Evolutionary conservation across 768 basidiomycete species (phyloP).

Genomic region (Mycena crocata): DNA sequence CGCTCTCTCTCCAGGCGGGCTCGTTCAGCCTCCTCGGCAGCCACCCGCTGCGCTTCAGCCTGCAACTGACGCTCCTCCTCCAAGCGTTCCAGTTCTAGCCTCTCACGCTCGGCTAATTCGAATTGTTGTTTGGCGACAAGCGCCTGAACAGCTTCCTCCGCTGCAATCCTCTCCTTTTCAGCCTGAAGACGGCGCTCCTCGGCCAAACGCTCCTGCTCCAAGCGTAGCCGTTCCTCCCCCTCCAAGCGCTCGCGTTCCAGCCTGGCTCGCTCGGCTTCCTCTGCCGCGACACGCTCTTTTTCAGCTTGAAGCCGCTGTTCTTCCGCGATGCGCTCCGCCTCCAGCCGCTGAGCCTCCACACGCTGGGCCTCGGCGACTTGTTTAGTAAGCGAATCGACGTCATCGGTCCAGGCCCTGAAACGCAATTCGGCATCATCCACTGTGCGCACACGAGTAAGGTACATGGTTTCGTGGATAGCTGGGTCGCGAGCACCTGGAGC

Average conservation of each 20-base stretch:
- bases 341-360: conserved; percentile 55
- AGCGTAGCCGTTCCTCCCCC: conserved; percentile 39
- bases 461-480: conserved; percentile 59
- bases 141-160: conserved; percentile 25
- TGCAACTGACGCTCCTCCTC: conserved; percentile 39
- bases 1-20: conserved; percentile 31
- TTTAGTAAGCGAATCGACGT: conserved; percentile 52
- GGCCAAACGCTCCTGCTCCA: conserved; percentile 31
- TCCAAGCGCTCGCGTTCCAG: conserved; percentile 48
- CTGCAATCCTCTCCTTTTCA: conserved; percentile 33
- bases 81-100: conserved; percentile 27
- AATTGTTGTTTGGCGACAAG: conserved; percentile 26
- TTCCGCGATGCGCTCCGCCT: conserved; percentile 49
- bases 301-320: conserved; percentile 49
- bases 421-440: conserved; percentile 64
- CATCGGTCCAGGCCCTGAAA: conserved; percentile 62
- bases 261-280: conserved; percentile 48
- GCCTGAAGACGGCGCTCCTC: conserved; percentile 32
- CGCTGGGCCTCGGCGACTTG: conserved; percentile 55
- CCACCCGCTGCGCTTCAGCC: conserved; percentile 34
- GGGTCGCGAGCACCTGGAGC: conserved; percentile 55
- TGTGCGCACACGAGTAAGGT: conserved; percentile 59
- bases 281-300: conserved; percentile 47
- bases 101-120: conserved; percentile 28
- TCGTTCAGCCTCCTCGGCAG: conserved; percentile 34